phyloP scores from a whole-genome alignment of 176 grass and related monocot genomes.

The Rhynchospora tenuis region DNA sequence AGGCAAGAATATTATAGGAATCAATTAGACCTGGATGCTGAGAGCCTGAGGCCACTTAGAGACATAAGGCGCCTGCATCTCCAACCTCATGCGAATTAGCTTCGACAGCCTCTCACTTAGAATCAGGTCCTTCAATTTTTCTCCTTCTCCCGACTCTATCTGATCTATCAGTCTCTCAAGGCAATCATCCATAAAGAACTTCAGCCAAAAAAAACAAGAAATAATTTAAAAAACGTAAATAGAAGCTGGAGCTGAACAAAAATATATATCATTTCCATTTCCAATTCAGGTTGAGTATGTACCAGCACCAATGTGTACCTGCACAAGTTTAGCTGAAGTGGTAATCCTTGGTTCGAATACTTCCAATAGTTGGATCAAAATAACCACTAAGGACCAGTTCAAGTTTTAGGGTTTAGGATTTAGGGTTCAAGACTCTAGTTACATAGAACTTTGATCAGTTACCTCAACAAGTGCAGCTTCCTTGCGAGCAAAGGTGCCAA shows the following conservation, averaged over 20 bases:
- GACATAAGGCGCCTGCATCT: conserved; percentile 88
- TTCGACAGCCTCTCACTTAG: conserved; percentile 67
- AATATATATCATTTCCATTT: not conserved
- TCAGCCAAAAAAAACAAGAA: not conserved
- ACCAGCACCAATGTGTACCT: not conserved
- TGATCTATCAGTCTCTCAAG: conserved; percentile 81
- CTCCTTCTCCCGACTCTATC: conserved; percentile 71
- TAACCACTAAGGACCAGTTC: not conserved
- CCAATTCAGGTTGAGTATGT: not conserved
- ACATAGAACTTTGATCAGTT: not conserved
- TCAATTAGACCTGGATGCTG: conserved; percentile 64
- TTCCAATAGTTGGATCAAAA: not conserved
- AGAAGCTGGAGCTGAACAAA: not conserved
- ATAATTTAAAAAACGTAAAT: not conserved
- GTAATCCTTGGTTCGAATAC: not conserved
- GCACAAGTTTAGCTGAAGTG: not conserved
- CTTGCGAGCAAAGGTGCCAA: conserved; percentile 67
- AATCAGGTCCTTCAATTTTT: conserved; percentile 61
- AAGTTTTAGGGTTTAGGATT: not conserved
- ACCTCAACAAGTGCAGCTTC: conserved; percentile 94
- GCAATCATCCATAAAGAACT: conserved; percentile 99
- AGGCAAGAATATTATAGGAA: conserved; percentile 10
- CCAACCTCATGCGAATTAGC: conserved; percentile 68
- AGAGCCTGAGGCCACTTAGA: conserved; percentile 97
- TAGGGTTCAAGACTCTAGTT: not conserved